Conservation (phyloP, 805 yeast species). For the Barnettozyma populi region DNA sequence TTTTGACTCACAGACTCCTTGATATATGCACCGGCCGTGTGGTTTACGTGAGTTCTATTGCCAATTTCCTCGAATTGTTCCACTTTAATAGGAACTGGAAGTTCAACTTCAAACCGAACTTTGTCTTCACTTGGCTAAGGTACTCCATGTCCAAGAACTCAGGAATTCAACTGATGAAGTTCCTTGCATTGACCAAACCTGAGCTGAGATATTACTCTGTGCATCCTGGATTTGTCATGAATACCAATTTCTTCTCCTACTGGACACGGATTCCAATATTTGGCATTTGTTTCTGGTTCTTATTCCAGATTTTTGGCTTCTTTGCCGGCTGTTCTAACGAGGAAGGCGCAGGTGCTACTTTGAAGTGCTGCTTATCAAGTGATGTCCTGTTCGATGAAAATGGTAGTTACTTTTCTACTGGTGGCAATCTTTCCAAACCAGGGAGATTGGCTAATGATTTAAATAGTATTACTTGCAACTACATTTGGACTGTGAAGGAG, state of each 20-base stretch:
- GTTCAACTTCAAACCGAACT: slow-evolving; percentile 57
- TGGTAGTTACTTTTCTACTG: slow-evolving; percentile 64
- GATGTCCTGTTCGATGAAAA: slow-evolving; percentile 39
- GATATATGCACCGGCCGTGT: slow-evolving; percentile 38
- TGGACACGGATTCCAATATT: slow-evolving; percentile 74
- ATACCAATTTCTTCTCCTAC: slow-evolving; percentile 66
- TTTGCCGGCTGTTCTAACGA: slow-evolving; percentile 68
- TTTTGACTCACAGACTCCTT: slow-evolving; percentile 56
- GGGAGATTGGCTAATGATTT: slow-evolving; percentile 51
- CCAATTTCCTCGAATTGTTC: slow-evolving; percentile 46
- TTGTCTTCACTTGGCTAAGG: slow-evolving; percentile 70
- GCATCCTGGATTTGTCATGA: slow-evolving; percentile 86
- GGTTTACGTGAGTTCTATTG: slow-evolving; percentile 58
- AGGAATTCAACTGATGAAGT: slow-evolving; percentile 66
- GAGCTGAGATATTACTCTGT: slow-evolving; percentile 57
- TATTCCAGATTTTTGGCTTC: slow-evolving; percentile 63
- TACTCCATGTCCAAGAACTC: slow-evolving; percentile 75
- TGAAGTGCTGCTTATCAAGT: slow-evolving; percentile 56
- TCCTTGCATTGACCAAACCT: slow-evolving; percentile 62
- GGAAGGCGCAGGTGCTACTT: slow-evolving; percentile 61
- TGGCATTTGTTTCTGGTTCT: slow-evolving; percentile 69
- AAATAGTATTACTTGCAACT: slow-evolving; percentile 60
- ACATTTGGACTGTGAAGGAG: slow-evolving; percentile 74
- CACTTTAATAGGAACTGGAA: slow-evolving; percentile 43
- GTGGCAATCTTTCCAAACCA: slow-evolving; percentile 52